These are phyloP conservation scores for Collybia sp. DNA, from an alignment of 768 basidiomycete genomes.

Conservation along the genomic window DNA sequence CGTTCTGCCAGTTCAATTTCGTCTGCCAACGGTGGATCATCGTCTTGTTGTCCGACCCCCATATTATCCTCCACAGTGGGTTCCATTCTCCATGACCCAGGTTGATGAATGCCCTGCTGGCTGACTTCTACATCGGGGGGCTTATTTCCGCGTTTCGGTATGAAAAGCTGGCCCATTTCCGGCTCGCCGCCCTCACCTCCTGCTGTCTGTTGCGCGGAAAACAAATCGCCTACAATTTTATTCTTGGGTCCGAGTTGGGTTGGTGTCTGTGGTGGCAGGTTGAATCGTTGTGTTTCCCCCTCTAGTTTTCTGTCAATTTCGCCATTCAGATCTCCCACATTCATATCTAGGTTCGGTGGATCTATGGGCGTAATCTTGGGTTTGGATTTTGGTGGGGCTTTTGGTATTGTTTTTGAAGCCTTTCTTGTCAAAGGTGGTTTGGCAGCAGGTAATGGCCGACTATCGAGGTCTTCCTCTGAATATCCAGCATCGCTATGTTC, in stretches of 20 bases:
- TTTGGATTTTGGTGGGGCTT: constrained; percentile 8
- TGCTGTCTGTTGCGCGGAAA: background rate
- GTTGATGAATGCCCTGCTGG: background rate
- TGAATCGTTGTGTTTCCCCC: constrained; percentile 1
- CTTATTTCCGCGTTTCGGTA: constrained; percentile 9
- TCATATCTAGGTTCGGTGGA: constrained; percentile 3
- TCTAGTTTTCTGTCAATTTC: background rate
- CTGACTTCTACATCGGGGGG: background rate
- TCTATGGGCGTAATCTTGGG: constrained; percentile 10
- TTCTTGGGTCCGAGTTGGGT: too few species aligned
- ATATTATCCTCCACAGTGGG: background rate
- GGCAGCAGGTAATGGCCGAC: too few species aligned
- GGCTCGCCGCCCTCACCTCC: background rate
- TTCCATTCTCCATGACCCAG: background rate
- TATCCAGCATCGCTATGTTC: constrained; percentile 3
- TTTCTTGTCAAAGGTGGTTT: constrained; percentile 2
- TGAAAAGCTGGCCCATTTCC: constrained; percentile 6
- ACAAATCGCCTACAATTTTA: background rate
- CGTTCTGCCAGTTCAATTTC: too few species aligned
- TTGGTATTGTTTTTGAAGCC: constrained; percentile 17
- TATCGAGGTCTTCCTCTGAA: too few species aligned
- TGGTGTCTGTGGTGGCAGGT: background rate
- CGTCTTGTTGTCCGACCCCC: too few species aligned
- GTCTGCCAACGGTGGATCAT: too few species aligned
- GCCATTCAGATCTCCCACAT: constrained; percentile 3